Evolutionary conservation across 495 filamentous ascomycete genomes (phyloP), one percentile per base, ranked within the genome.

Genomic region (Hamigera avellanea): DNA sequence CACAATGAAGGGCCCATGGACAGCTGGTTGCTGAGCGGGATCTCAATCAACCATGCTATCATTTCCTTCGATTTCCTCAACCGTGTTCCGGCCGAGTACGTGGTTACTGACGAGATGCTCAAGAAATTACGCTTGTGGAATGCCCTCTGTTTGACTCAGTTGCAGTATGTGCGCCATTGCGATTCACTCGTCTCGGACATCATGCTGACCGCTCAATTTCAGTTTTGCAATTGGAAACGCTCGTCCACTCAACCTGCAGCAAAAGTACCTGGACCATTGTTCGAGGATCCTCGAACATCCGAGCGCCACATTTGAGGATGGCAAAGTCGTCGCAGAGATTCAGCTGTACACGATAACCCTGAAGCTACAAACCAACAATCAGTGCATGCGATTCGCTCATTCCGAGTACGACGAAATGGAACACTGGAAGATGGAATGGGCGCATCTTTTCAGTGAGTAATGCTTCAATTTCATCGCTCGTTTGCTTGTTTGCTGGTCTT

Each of bases 1-100:
- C 56, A 61, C 14, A 60, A 56, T 36, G 57, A 57, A 21, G 44
- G 50, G 4, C 54, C 54, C 18, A 58, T 64, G 42, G 60, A 64
- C 32, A 57, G 56, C 48, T 64, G 60, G 60, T 48, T 64, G 21
- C 37, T 64, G 50, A 64, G 60, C 45, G 57, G 57, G 47, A 56
- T 58, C 42, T 57, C 57, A 16, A 58, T 64, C 40, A 57, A 64
- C 36, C 60, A 64, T 48, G 57, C 57, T 14, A 47, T 57, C 8
- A 43, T 49, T 21, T 52, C 57, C 19, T 59, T 63, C 41, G 43
- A 42, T 15, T 59, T 61, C 27, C 46, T 61, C 19, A 53, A 54
- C 33, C 40, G 38, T 18, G 28, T 35, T 4, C 48, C 51, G 6
- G 35, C 30, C 13, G 59, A 59, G 27, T 42, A 33, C 26, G 32